These are phyloP conservation scores for Torulaspora maleeae DNA, from an alignment of 805 yeast species.

Conservation along the genomic window DNA sequence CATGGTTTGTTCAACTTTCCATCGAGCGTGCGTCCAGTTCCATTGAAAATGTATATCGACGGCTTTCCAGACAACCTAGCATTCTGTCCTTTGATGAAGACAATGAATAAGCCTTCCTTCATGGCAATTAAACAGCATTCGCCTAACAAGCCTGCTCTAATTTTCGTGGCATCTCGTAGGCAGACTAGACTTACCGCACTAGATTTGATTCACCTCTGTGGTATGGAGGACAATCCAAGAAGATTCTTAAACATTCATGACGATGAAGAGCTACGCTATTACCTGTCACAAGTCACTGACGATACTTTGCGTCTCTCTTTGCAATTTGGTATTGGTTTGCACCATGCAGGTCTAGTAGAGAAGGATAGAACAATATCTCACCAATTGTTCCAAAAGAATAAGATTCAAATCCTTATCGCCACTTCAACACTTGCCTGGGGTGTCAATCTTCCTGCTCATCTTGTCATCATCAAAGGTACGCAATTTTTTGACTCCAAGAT, in stretches of 20 bases:
- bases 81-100: constrained; percentile 70
- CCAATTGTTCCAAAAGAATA: constrained; percentile 74
- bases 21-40: constrained; percentile 89
- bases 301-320: constrained; percentile 74
- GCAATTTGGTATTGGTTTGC: constrained; percentile 81
- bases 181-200: constrained; percentile 86
- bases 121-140: constrained; percentile 91
- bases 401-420: constrained; percentile 84
- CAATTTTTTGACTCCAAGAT: constrained; percentile 90
- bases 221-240: constrained; percentile 49
- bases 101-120: constrained; percentile 72
- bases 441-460: constrained; percentile 96
- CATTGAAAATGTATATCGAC: constrained; percentile 78
- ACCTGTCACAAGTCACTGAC: constrained; percentile 81
- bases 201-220: constrained; percentile 66
- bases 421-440: constrained; percentile 99
- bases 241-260: constrained; percentile 69
- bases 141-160: constrained; percentile 89
- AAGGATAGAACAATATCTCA: constrained; percentile 86
- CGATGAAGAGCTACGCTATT: constrained; percentile 72
- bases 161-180: constrained; percentile 91
- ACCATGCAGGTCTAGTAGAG: constrained; percentile 95
- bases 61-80: constrained; percentile 81
- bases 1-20: constrained; percentile 95
- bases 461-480: constrained; percentile 95